These are phyloP conservation scores for Climacium dendroides DNA, from an alignment of 225 moss, liverwort and hornwort species.

Conservation along the genomic window DNA sequence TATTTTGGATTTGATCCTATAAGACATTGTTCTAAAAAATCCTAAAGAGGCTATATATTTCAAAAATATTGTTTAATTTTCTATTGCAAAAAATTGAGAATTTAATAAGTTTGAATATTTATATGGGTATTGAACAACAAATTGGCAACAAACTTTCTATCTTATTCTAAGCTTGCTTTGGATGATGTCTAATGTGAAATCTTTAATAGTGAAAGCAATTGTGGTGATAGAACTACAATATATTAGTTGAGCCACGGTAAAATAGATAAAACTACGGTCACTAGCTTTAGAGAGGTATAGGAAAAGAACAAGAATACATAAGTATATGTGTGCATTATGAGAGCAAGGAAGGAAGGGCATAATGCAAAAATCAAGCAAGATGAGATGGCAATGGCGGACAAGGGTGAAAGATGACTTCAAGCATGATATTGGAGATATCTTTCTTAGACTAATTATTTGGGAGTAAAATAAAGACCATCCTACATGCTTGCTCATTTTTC, in stretches of 20 bases:
- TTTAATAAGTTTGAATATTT: not conserved
- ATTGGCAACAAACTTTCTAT: not conserved
- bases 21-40: not conserved
- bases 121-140: not conserved
- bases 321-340: not conserved
- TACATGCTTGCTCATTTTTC: not conserved
- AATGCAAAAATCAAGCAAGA: not conserved
- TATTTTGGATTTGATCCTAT: not conserved
- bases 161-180: not conserved
- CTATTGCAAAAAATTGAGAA: not conserved
- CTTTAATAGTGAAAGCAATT: not conserved
- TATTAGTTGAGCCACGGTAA: not conserved
- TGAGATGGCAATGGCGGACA: not conserved
- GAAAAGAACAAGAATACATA: not conserved
- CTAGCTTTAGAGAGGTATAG: not conserved
- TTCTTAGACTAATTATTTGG: not conserved
- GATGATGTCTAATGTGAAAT: not conserved
- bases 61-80: not conserved
- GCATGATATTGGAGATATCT: not conserved
- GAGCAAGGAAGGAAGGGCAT: not conserved
- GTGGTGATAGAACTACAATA: not conserved
- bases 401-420: not conserved
- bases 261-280: not conserved
- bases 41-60: not conserved
- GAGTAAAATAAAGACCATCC: not conserved